These are phyloP conservation scores for Hydrangea macrophylla DNA, from an alignment of 148 eudicot species.

Conservation along the genomic window DNA sequence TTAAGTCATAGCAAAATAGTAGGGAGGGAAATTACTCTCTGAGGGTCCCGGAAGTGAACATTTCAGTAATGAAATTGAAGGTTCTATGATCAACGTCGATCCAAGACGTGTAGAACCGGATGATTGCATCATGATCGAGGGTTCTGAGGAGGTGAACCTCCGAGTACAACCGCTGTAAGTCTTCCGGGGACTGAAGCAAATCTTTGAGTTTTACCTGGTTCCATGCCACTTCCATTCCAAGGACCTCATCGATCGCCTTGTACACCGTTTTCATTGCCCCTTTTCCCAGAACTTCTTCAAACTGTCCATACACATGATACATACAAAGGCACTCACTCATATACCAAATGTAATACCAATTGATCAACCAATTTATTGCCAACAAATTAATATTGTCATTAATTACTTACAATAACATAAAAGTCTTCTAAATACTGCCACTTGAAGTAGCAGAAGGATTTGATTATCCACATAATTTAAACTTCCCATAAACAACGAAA, in stretches of 20 bases:
- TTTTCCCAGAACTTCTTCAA: slow-evolving; percentile 29
- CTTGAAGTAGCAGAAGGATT: slow-evolving; percentile 3
- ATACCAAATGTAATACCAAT: not conserved
- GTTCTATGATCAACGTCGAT: slow-evolving; percentile 40
- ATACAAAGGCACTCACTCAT: not conserved
- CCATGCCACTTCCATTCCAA: slow-evolving; percentile 57
- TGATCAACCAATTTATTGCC: not conserved
- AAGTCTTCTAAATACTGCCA: not conserved
- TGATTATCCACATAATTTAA: not conserved
- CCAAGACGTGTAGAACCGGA: slow-evolving; percentile 50
- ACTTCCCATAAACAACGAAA: not conserved
- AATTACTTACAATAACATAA: not conserved
- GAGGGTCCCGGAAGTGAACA: slow-evolving; percentile 56
- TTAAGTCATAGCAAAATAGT: not conserved
- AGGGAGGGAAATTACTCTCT: slow-evolving; percentile 34
- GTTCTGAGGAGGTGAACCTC: slow-evolving; percentile 53
- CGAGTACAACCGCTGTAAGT: slow-evolving; percentile 41
- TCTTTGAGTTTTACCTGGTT: slow-evolving; percentile 37
- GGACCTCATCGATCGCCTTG: slow-evolving; percentile 40
- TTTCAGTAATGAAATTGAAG: slow-evolving; percentile 47
- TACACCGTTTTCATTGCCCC: slow-evolving; percentile 42
- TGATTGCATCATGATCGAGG: slow-evolving; percentile 38
- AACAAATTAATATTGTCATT: not conserved
- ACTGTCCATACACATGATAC: slow-evolving; percentile 25
- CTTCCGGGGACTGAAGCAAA: slow-evolving; percentile 40